phyloP scores from a whole-genome alignment of 2,329 filamentous ascomycete species.

The Cercospora janseana region DNA sequence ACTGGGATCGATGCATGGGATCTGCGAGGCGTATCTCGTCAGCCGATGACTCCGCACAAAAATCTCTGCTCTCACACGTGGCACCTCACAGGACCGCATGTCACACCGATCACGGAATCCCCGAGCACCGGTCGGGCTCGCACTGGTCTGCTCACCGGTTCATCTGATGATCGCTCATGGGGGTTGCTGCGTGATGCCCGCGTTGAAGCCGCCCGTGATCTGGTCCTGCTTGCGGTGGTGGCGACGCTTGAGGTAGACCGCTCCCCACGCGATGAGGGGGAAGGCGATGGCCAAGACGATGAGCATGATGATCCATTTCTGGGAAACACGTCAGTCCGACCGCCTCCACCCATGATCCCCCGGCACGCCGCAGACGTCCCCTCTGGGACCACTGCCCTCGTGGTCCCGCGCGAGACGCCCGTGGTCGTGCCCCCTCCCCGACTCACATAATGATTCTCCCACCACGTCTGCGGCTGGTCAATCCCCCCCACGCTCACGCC shows the following conservation, averaged over 20 bases:
- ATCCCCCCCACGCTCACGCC: background rate
- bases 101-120: too few species aligned
- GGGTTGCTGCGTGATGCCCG: conserved; percentile 38
- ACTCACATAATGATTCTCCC: conserved; percentile 29
- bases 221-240: conserved; percentile 67
- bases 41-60: background rate
- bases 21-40: background rate
- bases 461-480: conserved; percentile 9
- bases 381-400: too few species aligned
- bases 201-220: conserved; percentile 36
- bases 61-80: too few species aligned
- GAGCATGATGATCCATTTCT: conserved; percentile 77
- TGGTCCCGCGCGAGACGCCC: too few species aligned
- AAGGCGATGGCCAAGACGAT: conserved; percentile 71
- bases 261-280: conserved; percentile 62
- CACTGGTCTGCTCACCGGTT: conserved; percentile 10
- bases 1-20: background rate
- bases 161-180: conserved; percentile 21
- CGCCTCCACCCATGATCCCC: background rate
- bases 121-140: background rate
- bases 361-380: too few species aligned
- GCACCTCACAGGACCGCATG: too few species aligned
- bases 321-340: conserved; percentile 17
- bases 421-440: background rate
- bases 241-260: conserved; percentile 69